Base-by-base conservation (phyloP, 2,329 filamentous ascomycete species). In the Scleromitrula shiraiana region DNA sequence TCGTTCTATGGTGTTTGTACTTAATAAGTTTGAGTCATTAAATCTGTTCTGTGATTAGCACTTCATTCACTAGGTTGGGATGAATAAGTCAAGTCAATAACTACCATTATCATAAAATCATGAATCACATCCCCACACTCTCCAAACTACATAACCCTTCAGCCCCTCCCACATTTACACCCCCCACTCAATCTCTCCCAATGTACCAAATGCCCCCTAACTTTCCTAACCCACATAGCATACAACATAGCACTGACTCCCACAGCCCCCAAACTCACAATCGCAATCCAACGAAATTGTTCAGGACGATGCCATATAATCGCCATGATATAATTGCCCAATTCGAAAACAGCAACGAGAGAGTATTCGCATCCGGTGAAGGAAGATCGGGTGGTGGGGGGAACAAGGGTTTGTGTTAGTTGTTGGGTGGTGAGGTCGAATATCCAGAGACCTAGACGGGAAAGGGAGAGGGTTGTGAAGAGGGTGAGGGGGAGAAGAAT, bases 381-480 rank as follows among this genome's bases (percentile, higher is more conserved):
- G 40, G 64, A 67, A 0, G 69, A 68, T 14, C 67, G 63, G 17
- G 63, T 57, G 2, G 59, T 51, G 10, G 54, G 51, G 2, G 60
- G 54, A 8, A 67, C 61, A 14, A 57, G 68, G 54, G 42, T 74
- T 61, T 60, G 68, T 54, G 56, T 78, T 52, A 71, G 56, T 51
- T 70, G 68, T 52, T 70, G 68, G 7, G 68, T 70, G 4, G 67
- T 68, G 7, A 71, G 64, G 53, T 71, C 69, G 56, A 64, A 71
- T 35, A 68, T 63, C 69, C 69, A 70, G 23, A 69, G 66, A 10
- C 68, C 68, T 32, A 71, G 64, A 15, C 68, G 67, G 15, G 69
- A 71, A 37, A 67, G 54, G 0, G 68, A 66, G 26, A 71, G 63
- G 50, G 68, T 68, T 6, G 63, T 54, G 53, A 71, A 69, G 29